These are phyloP conservation scores for Penicillium sp. DNA, from an alignment of 2,329 filamentous ascomycete species.

Conservation along the genomic window DNA sequence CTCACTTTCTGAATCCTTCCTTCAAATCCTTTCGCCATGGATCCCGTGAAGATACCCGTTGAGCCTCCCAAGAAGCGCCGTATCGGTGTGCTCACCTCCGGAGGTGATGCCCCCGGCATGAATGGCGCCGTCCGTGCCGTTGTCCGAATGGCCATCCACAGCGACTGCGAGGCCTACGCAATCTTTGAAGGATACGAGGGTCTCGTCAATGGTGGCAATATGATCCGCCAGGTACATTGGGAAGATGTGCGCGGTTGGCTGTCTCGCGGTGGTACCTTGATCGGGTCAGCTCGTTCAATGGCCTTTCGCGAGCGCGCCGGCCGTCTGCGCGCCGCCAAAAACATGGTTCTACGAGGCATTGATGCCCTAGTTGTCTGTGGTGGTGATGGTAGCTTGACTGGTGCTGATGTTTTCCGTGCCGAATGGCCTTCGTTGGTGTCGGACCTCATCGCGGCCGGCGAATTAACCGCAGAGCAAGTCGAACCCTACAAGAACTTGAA, in stretches of 20 bases:
- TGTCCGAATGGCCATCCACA: slow-evolving; percentile 83
- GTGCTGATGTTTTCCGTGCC: slow-evolving; percentile 83
- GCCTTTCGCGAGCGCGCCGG: slow-evolving; percentile 85
- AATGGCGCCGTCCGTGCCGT: slow-evolving; percentile 85
- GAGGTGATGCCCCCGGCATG: slow-evolving; percentile 92
- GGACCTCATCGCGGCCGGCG: slow-evolving; percentile 70
- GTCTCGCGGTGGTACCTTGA: slow-evolving; percentile 88
- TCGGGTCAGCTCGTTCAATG: slow-evolving; percentile 90
- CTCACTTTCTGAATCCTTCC: slow-evolving; percentile 6
- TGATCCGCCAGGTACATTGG: slow-evolving; percentile 86
- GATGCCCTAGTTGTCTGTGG: slow-evolving; percentile 95
- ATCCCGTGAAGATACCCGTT: slow-evolving; percentile 26
- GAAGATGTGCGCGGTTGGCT: slow-evolving; percentile 91
- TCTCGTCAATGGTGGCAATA: slow-evolving; percentile 77
- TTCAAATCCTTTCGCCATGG: slow-evolving; percentile 16
- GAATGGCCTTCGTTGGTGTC: slow-evolving; percentile 87
- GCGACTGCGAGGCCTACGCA: slow-evolving; percentile 71
- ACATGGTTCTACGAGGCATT: slow-evolving; percentile 87
- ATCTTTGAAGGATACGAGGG: slow-evolving; percentile 96
- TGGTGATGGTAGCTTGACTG: slow-evolving; percentile 92
- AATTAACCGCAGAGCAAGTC: slow-evolving; percentile 65
- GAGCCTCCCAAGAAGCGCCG: slow-evolving; percentile 50
- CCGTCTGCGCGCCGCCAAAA: slow-evolving; percentile 79
- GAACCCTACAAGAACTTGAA: slow-evolving; percentile 79
- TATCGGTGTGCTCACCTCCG: slow-evolving; percentile 90